phyloP scores from a whole-genome alignment of 768 basidiomycete genomes.

The Leccinellum luteum region DNA sequence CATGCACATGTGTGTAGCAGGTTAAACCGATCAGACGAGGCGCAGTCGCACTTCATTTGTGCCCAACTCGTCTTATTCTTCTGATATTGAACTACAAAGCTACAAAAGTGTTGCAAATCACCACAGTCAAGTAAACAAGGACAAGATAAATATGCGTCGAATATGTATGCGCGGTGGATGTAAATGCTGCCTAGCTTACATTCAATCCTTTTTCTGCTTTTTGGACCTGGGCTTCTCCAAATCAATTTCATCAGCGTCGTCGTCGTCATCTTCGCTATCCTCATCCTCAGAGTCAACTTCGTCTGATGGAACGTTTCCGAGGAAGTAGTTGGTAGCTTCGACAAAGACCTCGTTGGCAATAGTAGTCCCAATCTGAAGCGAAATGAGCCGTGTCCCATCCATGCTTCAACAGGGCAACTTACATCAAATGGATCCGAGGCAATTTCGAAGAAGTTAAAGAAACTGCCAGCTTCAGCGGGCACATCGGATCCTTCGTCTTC shows the following conservation, averaged over 20 bases:
- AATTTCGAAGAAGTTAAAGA: conserved; percentile 85
- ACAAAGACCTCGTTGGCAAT: conserved; percentile 80
- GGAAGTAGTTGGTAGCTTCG: conserved; percentile 79
- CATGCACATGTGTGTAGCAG: background rate
- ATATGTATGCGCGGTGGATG: conserved; percentile 11
- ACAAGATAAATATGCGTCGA: conserved; percentile 27
- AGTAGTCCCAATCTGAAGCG: conserved; percentile 58
- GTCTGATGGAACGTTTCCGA: conserved; percentile 59
- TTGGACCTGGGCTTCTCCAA: conserved; percentile 79
- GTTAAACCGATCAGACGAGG: background rate
- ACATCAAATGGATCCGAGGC: conserved; percentile 67
- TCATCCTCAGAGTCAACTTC: conserved; percentile 66
- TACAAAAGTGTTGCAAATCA: conserved; percentile 1
- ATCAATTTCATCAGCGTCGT: conserved; percentile 84
- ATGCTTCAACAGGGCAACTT: conserved; percentile 25
- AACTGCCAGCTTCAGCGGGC: conserved; percentile 69
- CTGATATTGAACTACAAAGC: conserved; percentile 3
- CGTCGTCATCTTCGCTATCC: conserved; percentile 68
- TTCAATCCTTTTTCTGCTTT: conserved; percentile 53
- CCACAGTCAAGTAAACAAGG: conserved; percentile 9
- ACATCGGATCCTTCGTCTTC: conserved; percentile 56
- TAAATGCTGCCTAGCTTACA: conserved; percentile 12
- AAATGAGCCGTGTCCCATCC: conserved; percentile 6
- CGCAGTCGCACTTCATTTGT: background rate
- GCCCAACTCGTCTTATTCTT: background rate